These are phyloP conservation scores for Xylaria sp. DNA, from an alignment of 495 filamentous ascomycete genomes.

Conservation along the genomic window DNA sequence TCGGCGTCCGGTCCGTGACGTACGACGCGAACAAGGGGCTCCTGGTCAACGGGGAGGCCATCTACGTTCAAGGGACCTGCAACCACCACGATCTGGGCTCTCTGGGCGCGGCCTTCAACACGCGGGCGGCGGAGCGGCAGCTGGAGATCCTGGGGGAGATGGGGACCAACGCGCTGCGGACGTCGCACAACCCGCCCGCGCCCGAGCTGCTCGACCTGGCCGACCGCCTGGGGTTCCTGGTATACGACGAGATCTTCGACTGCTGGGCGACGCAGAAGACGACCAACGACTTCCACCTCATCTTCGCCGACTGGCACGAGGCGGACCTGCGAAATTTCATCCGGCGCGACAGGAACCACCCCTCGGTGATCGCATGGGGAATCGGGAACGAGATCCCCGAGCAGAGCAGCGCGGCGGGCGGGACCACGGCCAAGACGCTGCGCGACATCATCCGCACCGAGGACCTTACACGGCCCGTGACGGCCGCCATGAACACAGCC, in stretches of 20 bases:
- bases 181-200: conserved; percentile 57
- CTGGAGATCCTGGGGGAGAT: conserved; percentile 54
- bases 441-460: conserved; percentile 46
- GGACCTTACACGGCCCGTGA: conserved; percentile 49
- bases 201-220: conserved; percentile 64
- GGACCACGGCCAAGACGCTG: conserved; percentile 40
- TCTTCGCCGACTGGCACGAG: conserved; percentile 58
- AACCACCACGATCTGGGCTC: conserved; percentile 59
- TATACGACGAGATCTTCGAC: conserved; percentile 62
- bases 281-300: conserved; percentile 53
- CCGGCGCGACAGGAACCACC: conserved; percentile 59
- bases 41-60: conserved; percentile 48
- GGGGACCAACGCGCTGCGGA: conserved; percentile 57
- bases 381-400: conserved; percentile 58
- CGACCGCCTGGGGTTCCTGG: conserved; percentile 63
- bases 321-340: conserved; percentile 54
- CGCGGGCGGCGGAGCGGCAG: conserved; percentile 53
- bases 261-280: conserved; percentile 51
- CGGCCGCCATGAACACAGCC: conserved; percentile 51
- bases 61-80: conserved; percentile 50
- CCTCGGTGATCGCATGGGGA: conserved; percentile 57
- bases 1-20: conserved; percentile 53
- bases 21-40: conserved; percentile 50
- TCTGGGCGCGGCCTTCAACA: conserved; percentile 54
- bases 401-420: conserved; percentile 42